Base-by-base conservation (phyloP, 2,329 filamentous ascomycete species). In the Diplocarpon rosae region DNA sequence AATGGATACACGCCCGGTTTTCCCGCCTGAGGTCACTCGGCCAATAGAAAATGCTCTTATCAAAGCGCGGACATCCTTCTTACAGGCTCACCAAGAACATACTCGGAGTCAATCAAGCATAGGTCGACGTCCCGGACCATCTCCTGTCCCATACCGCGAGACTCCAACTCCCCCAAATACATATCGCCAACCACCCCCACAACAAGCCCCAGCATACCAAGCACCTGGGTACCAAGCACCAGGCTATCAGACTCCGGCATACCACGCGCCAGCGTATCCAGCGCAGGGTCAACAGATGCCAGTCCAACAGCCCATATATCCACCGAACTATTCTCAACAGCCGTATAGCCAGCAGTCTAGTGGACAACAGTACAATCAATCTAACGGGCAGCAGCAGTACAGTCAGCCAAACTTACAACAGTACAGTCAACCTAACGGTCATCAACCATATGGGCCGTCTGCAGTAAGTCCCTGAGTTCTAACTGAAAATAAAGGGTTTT, bases 1-100 rank as follows among this genome's bases (percentile, higher is more conserved):
- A 12, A 78, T 94, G 62, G 90, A 95, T 58, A 82, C 82, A n/a
- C 78, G 86, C 50, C 89, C 92, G 7, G 90, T 98, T 41, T 98
- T 98, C 61, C 78, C 87, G 24, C 74, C 79, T 32, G 88, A 96
- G 46, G 78, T 89, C 47, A 93, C 90, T 35, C 78, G 84, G 42
- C 85, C 86, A 35, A 96, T 98, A 55, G 92, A 98, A 64, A 94
- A 87, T 64, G 89, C 90, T 40, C 71, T 98, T 48, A 86, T 92
- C 63, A 95, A 92, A 64, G 87, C 85, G 33, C 59, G 56, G 51
- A 76, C 73, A 5, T 75, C 72, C 17, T 74, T 75, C 29, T 66
- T 82, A 48, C 78, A 81, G 51, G 69, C 69, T 30, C 70, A 77
- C 50, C 75, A 78, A 53, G 67, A 71, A 52, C 69, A 73, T 52